A percentile compares a stretch with the other conserved stretches of the same genome.
These are phyloP conservation scores for Triticum timopheevii DNA, from an alignment of 176 grass and related monocot genomes.

Conservation along the genomic window DNA sequence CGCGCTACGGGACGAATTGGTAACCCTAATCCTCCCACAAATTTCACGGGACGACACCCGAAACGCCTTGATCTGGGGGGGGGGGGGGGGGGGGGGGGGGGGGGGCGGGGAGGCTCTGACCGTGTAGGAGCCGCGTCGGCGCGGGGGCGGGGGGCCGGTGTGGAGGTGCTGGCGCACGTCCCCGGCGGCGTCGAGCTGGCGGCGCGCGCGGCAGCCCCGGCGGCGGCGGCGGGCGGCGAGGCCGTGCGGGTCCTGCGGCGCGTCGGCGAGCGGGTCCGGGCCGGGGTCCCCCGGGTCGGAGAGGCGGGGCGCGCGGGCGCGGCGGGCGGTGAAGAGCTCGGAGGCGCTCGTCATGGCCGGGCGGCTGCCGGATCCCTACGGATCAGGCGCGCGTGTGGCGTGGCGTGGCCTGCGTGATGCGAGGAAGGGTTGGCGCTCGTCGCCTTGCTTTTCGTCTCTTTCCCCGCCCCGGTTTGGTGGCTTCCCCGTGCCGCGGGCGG, in stretches of 20 bases:
- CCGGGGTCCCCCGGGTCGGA: constrained; percentile 27
- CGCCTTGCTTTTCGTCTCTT: not conserved
- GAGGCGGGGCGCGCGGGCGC: constrained; percentile 60
- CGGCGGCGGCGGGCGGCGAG: constrained; percentile 27
- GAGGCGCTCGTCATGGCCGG: constrained; percentile 86
- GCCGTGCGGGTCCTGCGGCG: constrained; percentile 39
- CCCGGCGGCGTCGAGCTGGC: constrained; percentile 44
- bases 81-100: too few relatives aligned
- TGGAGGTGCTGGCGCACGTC: constrained; percentile 37
- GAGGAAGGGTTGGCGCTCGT: not conserved
- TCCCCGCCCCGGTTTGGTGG: not conserved
- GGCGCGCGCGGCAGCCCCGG: constrained; percentile 38
- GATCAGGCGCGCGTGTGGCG: not conserved
- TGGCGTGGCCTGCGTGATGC: not conserved
- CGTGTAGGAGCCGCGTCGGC: constrained; percentile 45
- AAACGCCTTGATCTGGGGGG: not conserved
- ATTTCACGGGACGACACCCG: not conserved
- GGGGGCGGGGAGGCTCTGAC: constrained; percentile 5
- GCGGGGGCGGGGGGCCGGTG: constrained; percentile 27
- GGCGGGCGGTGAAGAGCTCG: constrained; percentile 69
- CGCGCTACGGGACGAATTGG: not conserved
- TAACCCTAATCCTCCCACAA: not conserved
- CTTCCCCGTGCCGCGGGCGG: not conserved
- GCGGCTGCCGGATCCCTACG: not conserved
- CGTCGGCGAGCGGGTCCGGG: constrained; percentile 33